These are phyloP conservation scores for Crucibulum laeve DNA, from an alignment of 768 basidiomycete species.

Conservation along the genomic window DNA sequence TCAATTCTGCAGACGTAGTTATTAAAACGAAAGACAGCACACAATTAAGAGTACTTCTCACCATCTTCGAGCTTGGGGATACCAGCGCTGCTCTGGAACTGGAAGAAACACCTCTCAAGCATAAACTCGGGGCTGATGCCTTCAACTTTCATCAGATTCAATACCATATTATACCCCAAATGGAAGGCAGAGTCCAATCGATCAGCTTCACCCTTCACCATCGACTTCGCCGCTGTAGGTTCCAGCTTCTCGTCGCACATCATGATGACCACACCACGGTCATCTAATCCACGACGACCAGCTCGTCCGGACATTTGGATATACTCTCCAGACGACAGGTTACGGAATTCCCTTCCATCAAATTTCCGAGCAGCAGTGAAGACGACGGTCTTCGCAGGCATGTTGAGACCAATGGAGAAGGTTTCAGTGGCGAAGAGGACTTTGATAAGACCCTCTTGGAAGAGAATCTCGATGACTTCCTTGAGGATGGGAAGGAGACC, in stretches of 20 bases:
- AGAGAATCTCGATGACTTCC: constrained; percentile 98
- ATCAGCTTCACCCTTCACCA: constrained; percentile 99
- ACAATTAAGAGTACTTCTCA: constrained; percentile 31
- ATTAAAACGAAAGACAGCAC: constrained; percentile 1
- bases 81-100: constrained; percentile 94
- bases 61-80: constrained; percentile 84
- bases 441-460: constrained; percentile 97
- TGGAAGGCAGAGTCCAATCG: constrained; percentile 97
- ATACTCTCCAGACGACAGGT: constrained; percentile 93
- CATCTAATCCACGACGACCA: constrained; percentile 93
- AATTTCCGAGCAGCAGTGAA: constrained; percentile 96
- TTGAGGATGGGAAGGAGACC: constrained; percentile 96
- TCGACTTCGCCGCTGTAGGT: constrained; percentile 83
- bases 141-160: constrained; percentile 98
- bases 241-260: constrained; percentile 99
- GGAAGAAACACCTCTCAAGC: constrained; percentile 96
- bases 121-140: constrained; percentile 98
- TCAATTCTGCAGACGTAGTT: constrained; percentile 52
- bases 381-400: constrained; percentile 99
- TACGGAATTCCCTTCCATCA: constrained; percentile 92
- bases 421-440: constrained; percentile 98
- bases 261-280: constrained; percentile 99
- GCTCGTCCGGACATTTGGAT: constrained; percentile 99
- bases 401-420: constrained; percentile 96
- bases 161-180: constrained; percentile 97